Base-by-base conservation (phyloP, 495 filamentous ascomycete genomes). In the Daldinia decipiens region DNA sequence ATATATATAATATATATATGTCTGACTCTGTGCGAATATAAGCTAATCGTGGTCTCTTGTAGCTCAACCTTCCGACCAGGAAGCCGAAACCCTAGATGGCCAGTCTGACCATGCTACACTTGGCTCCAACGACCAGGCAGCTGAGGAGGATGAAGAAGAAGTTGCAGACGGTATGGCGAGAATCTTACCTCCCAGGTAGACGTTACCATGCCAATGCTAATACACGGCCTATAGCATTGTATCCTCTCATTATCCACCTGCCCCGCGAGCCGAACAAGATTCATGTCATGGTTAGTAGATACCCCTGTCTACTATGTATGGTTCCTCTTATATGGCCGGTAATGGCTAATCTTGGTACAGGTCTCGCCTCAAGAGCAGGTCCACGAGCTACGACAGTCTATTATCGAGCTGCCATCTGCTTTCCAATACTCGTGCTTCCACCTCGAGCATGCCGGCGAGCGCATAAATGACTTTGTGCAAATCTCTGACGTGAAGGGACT, bases 401-500 rank as follows among this genome's bases (percentile, higher is more conserved):
- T 99, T 76, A 91, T 97, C 79, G 96, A 99, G 79, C 85, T 91
- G 53, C 96, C 96, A n/a, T 86, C 89, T 58, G 94, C 94, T 58
- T 91, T 97, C 80, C 94, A 97, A 80, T 98, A 98, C 83, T 95
- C 96, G 43, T 99, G 96, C 83, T 99, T 99, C 85, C 96, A 98
- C 80, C 88, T 99, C 45, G 94, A 98, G 77, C 88, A 92, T 82
- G 88, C 93, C 21, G 91, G 91, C 59, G 81, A 90, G 74, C 89
- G 91, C 47, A 90, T 98, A 84, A 98, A 98, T 78, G 96, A 99
- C 81, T 98, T 94, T 71, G 83, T 95, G 62, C 93, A 97, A 81
- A 84, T 99, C 50, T 95, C 94, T 27, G 96, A 98, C 78, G 91
- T 98, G 21, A 84, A 88, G n/a, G 94, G 85, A 47, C 85, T 98